Percentiles rank a stretch among this genome's conserved stretches.
Evolutionary conservation across 2,329 filamentous ascomycete genomes (phyloP).

Genomic region (Aspergillus proliferans): DNA sequence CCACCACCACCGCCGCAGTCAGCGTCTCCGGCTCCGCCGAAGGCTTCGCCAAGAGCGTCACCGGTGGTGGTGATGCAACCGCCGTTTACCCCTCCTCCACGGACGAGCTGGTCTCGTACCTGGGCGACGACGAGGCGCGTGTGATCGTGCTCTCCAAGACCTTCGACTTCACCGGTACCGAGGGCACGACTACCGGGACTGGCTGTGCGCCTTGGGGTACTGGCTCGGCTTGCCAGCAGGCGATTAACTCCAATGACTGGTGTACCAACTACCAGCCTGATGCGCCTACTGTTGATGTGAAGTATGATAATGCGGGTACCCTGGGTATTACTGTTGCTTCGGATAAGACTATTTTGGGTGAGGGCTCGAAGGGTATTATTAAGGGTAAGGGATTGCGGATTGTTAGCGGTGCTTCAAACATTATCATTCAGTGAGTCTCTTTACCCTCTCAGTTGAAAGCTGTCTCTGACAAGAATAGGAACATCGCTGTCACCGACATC

Average conservation of each 20-base stretch:
- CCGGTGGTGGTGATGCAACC: slow-evolving; percentile 53
- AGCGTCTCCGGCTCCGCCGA: slow-evolving; percentile 32
- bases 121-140: slow-evolving; percentile 48
- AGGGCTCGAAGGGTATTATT: slow-evolving; percentile 50
- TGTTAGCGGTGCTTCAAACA: slow-evolving; percentile 43
- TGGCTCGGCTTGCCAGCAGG: slow-evolving; percentile 48
- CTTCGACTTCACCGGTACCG: slow-evolving; percentile 13
- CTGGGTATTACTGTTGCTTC: slow-evolving; percentile 48
- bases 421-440: slow-evolving; percentile 49
- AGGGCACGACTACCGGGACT: slow-evolving; percentile 40
- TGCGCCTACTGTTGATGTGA: slow-evolving; percentile 41
- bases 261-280: slow-evolving; percentile 55
- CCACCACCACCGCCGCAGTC: slow-evolving; percentile 12
- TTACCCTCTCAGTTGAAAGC: not conserved
- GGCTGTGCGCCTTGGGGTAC: slow-evolving; percentile 57
- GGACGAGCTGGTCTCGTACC: slow-evolving; percentile 54
- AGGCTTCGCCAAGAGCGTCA: slow-evolving; percentile 50
- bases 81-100: slow-evolving; percentile 50
- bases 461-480: slow-evolving; percentile 15
- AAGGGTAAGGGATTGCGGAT: slow-evolving; percentile 53
- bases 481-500: slow-evolving; percentile 50
- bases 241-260: slow-evolving; percentile 56
- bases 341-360: slow-evolving; percentile 54
- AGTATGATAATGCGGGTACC: slow-evolving; percentile 48
- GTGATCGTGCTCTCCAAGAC: slow-evolving; percentile 45